Percentiles rank a stretch among this genome's conserved stretches.
phyloP scores from a whole-genome alignment of 208 protist genomes.

The Trypanosoma mega region DNA sequence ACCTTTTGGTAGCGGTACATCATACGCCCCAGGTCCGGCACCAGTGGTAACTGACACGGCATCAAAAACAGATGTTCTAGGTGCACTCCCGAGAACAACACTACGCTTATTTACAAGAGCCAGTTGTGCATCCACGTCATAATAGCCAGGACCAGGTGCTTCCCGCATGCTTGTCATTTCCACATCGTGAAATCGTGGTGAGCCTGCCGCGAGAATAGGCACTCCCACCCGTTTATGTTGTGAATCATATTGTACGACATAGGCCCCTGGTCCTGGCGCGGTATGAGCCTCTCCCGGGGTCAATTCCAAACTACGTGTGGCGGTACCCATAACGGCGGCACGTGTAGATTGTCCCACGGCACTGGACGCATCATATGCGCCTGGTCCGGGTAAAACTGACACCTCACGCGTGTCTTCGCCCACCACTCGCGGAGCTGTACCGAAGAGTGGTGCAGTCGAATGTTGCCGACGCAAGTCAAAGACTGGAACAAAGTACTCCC shows the following conservation, averaged over 20 bases:
- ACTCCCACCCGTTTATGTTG: conserved; percentile 16
- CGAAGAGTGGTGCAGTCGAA: conserved; percentile 17
- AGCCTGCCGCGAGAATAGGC: conserved; percentile 11
- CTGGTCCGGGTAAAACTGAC: conserved; percentile 34
- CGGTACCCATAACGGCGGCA: conserved; percentile 24
- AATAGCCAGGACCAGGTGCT: conserved; percentile 42
- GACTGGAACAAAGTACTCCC: conserved; percentile 26
- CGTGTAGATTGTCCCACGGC: neutral
- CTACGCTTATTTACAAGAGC: conserved; percentile 24
- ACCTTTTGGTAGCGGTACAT: conserved; percentile 19
- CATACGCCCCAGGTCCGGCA: conserved; percentile 36
- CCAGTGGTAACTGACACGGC: neutral
- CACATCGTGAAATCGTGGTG: conserved; percentile 14
- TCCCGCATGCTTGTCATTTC: neutral
- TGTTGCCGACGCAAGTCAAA: conserved; percentile 16
- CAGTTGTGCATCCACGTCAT: conserved; percentile 16
- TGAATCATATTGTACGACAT: conserved; percentile 17
- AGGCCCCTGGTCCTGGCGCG: conserved; percentile 31
- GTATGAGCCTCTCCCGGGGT: neutral
- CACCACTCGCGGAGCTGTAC: conserved; percentile 21
- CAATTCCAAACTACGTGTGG: conserved; percentile 6
- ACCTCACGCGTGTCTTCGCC: conserved; percentile 2
- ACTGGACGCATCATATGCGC: conserved; percentile 28
- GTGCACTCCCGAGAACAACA: conserved; percentile 45
- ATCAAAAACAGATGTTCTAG: conserved; percentile 15